Base-by-base conservation (phyloP, 495 filamentous ascomycete species). In the Rostrohypoxylon terebratum region DNA sequence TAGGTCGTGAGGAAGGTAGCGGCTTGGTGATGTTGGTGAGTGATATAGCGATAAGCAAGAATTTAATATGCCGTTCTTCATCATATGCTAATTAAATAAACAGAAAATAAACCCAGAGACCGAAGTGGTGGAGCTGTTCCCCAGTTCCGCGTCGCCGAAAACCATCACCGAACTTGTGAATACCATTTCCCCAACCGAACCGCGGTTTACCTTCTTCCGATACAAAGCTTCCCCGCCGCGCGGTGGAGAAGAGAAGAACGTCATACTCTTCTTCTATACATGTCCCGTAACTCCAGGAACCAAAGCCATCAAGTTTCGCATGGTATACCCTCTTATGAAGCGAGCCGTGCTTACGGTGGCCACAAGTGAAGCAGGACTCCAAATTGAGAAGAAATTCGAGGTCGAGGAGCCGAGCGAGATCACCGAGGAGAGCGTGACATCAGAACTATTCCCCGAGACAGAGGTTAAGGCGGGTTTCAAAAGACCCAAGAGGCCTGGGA, bases 211-310 rank as follows among this genome's bases (percentile, higher is more conserved):
- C 5, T 97, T 97, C 82, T 99, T 93, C 84, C 88, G 90, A 54
- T 93, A 91, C 76, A 70, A 69, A 18, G 83, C 91, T 63, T 77
- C 78, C 5, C 61, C 64, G 11, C 66, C 68, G 18, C 81, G 84
- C 66, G 81, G 84, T n/a, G 87, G 85, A 8, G 79, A 80, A 40
- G 82, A 87, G 61, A 86, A 86, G 57, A 86, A 89, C 5, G 86
- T 90, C 4, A 86, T 98, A 34, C 85, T 98, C 31, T 99, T 98
- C 83, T 90, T 98, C 75, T 98, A 97, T 81, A 97, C 94, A 6
- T 98, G 95, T 75, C 96, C 96, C 3, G 84, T 87, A 2, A 88
- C 81, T 3, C 88, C 90, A 0, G 83, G 81, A 36, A 82, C 74
- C 55, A 84, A 84, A 74, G 92, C 91, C 72, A 92, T 98, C 82